Base-by-base conservation (phyloP, 23 red algal species). In the Cyanidiococcus yangmingshanensis region DNA sequence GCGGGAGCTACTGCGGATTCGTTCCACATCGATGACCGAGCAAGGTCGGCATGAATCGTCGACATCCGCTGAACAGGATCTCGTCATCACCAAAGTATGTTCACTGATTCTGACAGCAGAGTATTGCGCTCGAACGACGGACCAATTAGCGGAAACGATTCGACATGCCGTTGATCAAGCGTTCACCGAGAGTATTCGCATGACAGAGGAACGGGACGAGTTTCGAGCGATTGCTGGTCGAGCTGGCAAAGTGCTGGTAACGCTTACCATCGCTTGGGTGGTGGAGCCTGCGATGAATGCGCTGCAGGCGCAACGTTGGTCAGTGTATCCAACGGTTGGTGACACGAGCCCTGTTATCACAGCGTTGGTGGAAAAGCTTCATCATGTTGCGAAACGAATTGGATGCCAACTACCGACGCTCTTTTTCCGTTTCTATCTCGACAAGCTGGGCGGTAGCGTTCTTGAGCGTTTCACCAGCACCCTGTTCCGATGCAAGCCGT, bases 351-450 rank as follows among this genome's bases (percentile, higher is more conserved):
- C 68, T 0, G 89, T 82, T 54, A 82, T 80, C n/a, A 67, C 76
- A 39, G 86, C 76, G 37, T 75, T 89, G 29, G 75, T 76, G 39
- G 58, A 57, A 1, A 85, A 80, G 76, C 84, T 95, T 50, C 74
- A 45, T 3, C 50, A 39, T 34, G 50, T 77, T 0, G 74, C 63
- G 0, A 31, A 41, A 37, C 59, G 40, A 12, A 17, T 95, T 21
- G 82, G 76, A 15, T 50, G 75, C 27, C 74, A 74, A 33, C 79
- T 95, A 24, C 71, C 67, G 50, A 79, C 83, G 76, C 83, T 79
- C 67, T 85, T 89, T 80, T 89, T 89, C 57, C 83, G 91, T 38
- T 95, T 87, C 80, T 83, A 89, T 57, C 58, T 86, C 30, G 91
- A 95, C 59, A 83, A 84, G 57, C 67, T 95, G 39, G 82, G 80